Conservation (phyloP, 805 yeast species). For the Ogataea ganodermae region DNA sequence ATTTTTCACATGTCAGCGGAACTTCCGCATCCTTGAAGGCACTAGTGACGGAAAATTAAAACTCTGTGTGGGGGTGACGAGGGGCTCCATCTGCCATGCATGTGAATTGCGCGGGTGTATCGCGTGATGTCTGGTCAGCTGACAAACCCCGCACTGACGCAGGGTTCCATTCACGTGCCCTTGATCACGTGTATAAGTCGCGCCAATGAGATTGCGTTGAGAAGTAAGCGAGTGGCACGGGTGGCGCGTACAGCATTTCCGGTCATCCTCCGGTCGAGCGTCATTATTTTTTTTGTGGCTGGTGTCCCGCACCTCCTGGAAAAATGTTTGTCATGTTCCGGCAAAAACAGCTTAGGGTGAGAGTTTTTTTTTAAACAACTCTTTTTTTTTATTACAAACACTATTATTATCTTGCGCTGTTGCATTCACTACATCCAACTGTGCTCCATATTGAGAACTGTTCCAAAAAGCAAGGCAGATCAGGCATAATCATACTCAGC, state of each 20-base stretch:
- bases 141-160: no score
- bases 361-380: slow-evolving; percentile 3
- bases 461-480: no score
- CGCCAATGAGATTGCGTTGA: not conserved
- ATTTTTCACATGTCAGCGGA: slow-evolving; percentile 1
- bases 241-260: slow-evolving; percentile 5
- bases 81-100: not conserved
- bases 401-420: not conserved
- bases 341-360: not conserved
- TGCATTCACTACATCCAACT: not conserved
- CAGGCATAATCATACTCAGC: not conserved
- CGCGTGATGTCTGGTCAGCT: no score
- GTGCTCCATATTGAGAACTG: not conserved
- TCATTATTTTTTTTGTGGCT: slow-evolving; percentile 4
- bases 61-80: not conserved
- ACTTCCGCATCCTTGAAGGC: not conserved
- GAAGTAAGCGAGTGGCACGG: slow-evolving; percentile 3
- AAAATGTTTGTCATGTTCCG: slow-evolving; percentile 2
- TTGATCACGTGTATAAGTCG: not conserved
- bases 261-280: slow-evolving; percentile 6
- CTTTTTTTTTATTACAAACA: not conserved
- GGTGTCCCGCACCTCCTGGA: slow-evolving; percentile 1
- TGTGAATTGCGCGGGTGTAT: not conserved
- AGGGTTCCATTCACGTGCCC: not conserved
- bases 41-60: not conserved